Evolutionary conservation across 1,284 basidiomycete species (phyloP).

Genomic region (Malassezia sympodialis): DNA sequence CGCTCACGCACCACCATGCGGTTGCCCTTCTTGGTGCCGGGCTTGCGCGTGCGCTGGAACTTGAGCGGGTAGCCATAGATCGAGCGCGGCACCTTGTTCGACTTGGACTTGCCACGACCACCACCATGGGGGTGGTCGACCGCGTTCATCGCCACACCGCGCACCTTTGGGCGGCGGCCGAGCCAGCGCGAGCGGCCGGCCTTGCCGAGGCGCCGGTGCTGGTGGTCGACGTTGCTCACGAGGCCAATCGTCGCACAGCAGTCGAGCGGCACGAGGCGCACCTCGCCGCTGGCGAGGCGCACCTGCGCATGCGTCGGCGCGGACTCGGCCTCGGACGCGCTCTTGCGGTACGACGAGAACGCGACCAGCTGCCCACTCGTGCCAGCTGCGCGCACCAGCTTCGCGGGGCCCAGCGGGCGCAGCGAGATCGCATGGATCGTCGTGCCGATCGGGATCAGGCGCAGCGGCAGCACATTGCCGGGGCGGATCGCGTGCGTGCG

Average conservation of each 20-base stretch:
- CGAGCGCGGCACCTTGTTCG: conserved; percentile 56
- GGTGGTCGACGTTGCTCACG: conserved; percentile 86
- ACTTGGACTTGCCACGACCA: conserved; percentile 94
- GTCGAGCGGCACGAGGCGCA: conserved; percentile 69
- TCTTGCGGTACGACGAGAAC: conserved; percentile 25
- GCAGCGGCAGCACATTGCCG: conserved; percentile 84
- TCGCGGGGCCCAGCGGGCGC: conserved; percentile 63
- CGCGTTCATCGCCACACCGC: conserved; percentile 98
- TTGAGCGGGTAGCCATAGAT: conserved; percentile 86
- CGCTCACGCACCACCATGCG: conserved; percentile 84
- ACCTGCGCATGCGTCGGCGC: conserved; percentile 63
- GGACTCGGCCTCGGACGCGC: not conserved
- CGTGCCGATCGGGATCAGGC: conserved; percentile 82
- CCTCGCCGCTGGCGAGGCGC: conserved; percentile 80
- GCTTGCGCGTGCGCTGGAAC: conserved; percentile 82
- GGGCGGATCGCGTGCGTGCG: conserved; percentile 75
- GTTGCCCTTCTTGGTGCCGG: conserved; percentile 74
- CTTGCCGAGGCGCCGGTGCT: conserved; percentile 74
- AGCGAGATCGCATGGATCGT: conserved; percentile 78
- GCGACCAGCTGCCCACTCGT: conserved; percentile 64
- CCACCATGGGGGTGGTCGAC: conserved; percentile 94
- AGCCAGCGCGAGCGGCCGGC: conserved; percentile 83
- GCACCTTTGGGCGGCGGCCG: conserved; percentile 72
- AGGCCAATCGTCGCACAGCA: conserved; percentile 82
- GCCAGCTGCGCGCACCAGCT: conserved; percentile 81